Evolutionary conservation across 225 moss, liverwort and hornwort species (phyloP), one percentile per base, ranked within the genome.

Genomic region (Bryoerythrophyllum caledonicum): DNA sequence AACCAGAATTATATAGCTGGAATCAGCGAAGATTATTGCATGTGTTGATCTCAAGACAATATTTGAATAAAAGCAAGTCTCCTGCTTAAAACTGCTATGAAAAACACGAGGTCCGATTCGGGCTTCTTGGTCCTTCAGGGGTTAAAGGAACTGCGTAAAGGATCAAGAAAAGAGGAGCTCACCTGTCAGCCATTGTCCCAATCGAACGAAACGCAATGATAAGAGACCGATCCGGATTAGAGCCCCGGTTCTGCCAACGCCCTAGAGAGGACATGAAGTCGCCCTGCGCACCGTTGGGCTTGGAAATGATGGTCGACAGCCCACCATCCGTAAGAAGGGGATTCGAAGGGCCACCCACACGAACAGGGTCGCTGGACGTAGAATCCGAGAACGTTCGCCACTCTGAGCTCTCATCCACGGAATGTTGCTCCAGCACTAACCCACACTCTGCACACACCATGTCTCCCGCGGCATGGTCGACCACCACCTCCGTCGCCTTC

Each of bases 391-490:
- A 92, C 8, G 86, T 90, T 20, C 90, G 83, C 92, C 92, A 92
- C 74, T 92, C 92, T 2, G 86, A 86, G 28, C 87, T 89, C 80
- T 92, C 92, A 32, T 92, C 92, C n/a, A 92, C 87, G 10, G 87
- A 87, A 71, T 90, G 92, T 34, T 87, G 80, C 73, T 92, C 92
- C n/a, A 92, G 79, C 10, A 92, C 92, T 24, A 92, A 64, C 41
- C 91, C 92, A 72, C 92, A 92, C 71, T 92, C 92, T 20, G 87
- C 87, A 68, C 92, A 92, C 54, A 92, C 89, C 87, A 90, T 90
- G 41, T 92, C 92, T 3, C 92, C 92, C 19, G 92, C 92, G 1
- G 92, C 92, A 74, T 90, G 90, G 75, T 86, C 88, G 32, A 88
- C 90, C 60, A 92, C 92, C n/a, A 92, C 84, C 64, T 90, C 84